A percentile compares a stretch with the other conserved stretches of the same genome.
These are phyloP conservation scores for Cryptococcus amylolentus DNA, from an alignment of 1,284 basidiomycete species.

Conservation along the genomic window DNA sequence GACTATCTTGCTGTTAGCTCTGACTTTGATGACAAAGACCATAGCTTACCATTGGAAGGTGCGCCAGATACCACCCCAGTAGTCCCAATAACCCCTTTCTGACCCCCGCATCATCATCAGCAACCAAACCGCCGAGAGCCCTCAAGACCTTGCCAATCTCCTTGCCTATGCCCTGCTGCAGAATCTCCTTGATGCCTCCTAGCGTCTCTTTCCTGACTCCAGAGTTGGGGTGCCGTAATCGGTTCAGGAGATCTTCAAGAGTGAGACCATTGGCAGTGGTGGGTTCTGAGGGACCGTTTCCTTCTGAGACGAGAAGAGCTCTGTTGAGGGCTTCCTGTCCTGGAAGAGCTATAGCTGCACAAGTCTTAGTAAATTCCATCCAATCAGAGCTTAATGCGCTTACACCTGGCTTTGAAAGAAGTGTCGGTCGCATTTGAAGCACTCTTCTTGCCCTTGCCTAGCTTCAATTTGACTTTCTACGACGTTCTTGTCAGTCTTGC, in stretches of 20 bases:
- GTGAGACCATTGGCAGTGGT: constrained; percentile 73
- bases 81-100: constrained; percentile 51
- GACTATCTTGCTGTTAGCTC: constrained; percentile 51
- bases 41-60: constrained; percentile 58
- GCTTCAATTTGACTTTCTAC: constrained; percentile 92
- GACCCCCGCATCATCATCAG: constrained; percentile 63
- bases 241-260: constrained; percentile 71
- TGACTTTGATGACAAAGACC: constrained; percentile 5
- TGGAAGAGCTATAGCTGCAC: constrained; percentile 82
- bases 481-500: not conserved
- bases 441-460: constrained; percentile 86
- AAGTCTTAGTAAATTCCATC: not conserved
- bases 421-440: constrained; percentile 87
- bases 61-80: constrained; percentile 67
- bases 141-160: constrained; percentile 65
- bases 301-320: constrained; percentile 24
- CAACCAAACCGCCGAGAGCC: constrained; percentile 66
- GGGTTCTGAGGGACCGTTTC: constrained; percentile 56
- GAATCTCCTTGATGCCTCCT: constrained; percentile 73
- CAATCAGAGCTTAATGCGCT: constrained; percentile 24
- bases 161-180: constrained; percentile 60
- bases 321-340: constrained; percentile 59
- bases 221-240: constrained; percentile 79
- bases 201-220: constrained; percentile 75
- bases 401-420: constrained; percentile 89